phyloP scores from a whole-genome alignment of 2,329 filamentous ascomycete species.

The Pestalotiopsis sp. region DNA sequence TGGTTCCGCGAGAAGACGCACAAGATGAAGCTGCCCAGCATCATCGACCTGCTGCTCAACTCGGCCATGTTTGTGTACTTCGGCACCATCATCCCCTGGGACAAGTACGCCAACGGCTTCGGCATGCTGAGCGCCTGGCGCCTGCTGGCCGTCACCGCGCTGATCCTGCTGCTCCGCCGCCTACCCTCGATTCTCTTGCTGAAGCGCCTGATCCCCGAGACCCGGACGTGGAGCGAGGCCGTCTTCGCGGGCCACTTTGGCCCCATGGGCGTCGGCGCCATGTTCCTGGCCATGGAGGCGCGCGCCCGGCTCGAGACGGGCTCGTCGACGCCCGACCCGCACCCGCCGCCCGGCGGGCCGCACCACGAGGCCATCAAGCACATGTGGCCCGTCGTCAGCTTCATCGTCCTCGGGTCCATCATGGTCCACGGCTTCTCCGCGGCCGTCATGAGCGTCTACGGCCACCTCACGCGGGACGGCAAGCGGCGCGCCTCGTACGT shows the following conservation, averaged over 20 bases:
- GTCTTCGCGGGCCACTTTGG: slow-evolving; percentile 32
- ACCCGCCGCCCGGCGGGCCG: neutral
- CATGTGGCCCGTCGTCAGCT: slow-evolving; percentile 13
- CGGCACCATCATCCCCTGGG: slow-evolving; percentile 29
- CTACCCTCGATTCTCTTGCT: slow-evolving; percentile 22
- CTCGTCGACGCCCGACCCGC: neutral
- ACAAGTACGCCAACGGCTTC: slow-evolving; percentile 11
- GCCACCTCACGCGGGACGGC: neutral
- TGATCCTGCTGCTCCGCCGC: slow-evolving; percentile 23
- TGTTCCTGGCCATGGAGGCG: slow-evolving; percentile 23
- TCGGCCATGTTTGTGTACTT: slow-evolving; percentile 27
- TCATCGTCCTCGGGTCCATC: slow-evolving; percentile 35
- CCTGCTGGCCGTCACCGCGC: slow-evolving; percentile 20
- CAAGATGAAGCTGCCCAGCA: neutral
- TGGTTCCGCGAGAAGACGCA: slow-evolving; percentile 5
- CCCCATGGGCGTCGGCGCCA: slow-evolving; percentile 29
- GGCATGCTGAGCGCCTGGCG: slow-evolving; percentile 13
- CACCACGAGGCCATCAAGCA: slow-evolving; percentile 6
- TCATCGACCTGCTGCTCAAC: slow-evolving; percentile 28
- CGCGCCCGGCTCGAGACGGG: neutral
- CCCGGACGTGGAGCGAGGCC: slow-evolving; percentile 20
- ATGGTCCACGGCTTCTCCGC: slow-evolving; percentile 45
- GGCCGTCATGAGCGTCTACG: neutral
- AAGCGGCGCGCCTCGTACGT: slow-evolving; percentile 4
- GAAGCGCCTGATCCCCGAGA: slow-evolving; percentile 19